Base-by-base conservation (phyloP, 371 early-diverging fungal species). In the Blyttiomyces sp. region DNA sequence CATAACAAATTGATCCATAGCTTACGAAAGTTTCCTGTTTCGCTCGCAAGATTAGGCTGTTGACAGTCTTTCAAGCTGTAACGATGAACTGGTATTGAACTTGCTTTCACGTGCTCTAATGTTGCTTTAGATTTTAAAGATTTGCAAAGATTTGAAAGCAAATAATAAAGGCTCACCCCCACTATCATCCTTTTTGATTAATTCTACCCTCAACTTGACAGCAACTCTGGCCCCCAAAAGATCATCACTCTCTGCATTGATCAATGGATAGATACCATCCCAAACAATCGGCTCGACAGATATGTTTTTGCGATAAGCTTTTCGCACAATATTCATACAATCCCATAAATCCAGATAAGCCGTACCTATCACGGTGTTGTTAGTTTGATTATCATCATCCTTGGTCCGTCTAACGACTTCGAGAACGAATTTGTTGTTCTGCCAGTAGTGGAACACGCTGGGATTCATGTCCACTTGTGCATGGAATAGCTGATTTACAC, bases 281-380 rank as follows among this genome's bases (percentile, higher is more conserved):
- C 61, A 54, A 24, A 35, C 23, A 28, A 34, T 31, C 1, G 33
- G 16, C 7, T 48, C 48, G 0, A 28, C 39, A 13, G n/a, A 13
- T 21, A 30, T 23, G 9, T 43, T 16, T 33, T 49, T 64, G 4
- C 65, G 13, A 19, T 43, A 19, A 16, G 43, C 24, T 24, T 35
- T 52, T 19, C 60, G 59, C 2, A 51, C 28, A 33, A 21, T 57
- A 28, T 11, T 19, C 5, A 64, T 32, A 16, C 45, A 36, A 30
- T 68, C 64, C 51, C 56, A 64, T 9, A 64, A 33, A 32, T 68
- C 69, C n/a, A 68, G 27, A 2, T 49, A 51, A 2, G 51, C 63
- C 32, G 50, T 30, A 3, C 69, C 69, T 21, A 68, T 16, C 1
- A 59, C 21, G 3, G 21, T 26, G n/a, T n/a, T n/a, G n/a, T n/a